Evolutionary conservation across 2,329 filamentous ascomycete genomes (phyloP).

Genomic region (Trichoderma afroharzianum): DNA sequence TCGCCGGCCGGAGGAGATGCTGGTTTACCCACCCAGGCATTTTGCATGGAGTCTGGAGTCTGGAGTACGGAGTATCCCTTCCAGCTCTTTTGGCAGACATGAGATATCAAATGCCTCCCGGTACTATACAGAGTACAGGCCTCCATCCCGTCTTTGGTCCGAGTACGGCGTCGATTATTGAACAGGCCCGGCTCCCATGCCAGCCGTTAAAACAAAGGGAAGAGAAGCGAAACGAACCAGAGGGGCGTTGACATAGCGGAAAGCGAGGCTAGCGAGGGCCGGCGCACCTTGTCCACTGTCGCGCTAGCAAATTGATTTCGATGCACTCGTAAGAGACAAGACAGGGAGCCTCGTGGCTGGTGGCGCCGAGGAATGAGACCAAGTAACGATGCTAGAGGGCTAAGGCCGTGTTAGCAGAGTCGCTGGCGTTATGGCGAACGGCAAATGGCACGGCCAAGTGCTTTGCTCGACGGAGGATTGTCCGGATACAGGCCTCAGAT

Average conservation of each 20-base stretch:
- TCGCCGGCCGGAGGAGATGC: neutral
- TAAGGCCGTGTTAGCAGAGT: neutral
- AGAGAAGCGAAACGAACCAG: slow-evolving; percentile 4
- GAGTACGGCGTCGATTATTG: neutral
- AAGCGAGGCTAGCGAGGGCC: neutral
- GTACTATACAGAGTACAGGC: neutral
- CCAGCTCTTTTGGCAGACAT: neutral
- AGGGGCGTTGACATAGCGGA: slow-evolving; percentile 12
- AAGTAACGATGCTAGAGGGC: neutral
- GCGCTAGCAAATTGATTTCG: slow-evolving; percentile 21
- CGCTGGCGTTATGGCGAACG: neutral
- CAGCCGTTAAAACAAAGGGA: neutral
- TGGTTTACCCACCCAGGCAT: neutral
- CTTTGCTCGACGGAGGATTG: neutral
- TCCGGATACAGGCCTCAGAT: neutral
- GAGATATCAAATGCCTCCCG: neutral
- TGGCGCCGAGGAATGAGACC: neutral
- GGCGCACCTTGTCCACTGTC: neutral
- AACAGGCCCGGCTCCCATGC: neutral
- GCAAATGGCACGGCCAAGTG: neutral
- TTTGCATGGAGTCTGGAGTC: neutral
- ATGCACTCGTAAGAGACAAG: neutral
- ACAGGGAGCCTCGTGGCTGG: neutral
- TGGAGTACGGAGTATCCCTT: neutral
- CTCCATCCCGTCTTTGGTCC: neutral